A percentile compares a stretch with the other conserved stretches of the same genome.
Evolutionary conservation across 768 basidiomycete genomes (phyloP).

Genomic region (Hypsizygus marmoreus): DNA sequence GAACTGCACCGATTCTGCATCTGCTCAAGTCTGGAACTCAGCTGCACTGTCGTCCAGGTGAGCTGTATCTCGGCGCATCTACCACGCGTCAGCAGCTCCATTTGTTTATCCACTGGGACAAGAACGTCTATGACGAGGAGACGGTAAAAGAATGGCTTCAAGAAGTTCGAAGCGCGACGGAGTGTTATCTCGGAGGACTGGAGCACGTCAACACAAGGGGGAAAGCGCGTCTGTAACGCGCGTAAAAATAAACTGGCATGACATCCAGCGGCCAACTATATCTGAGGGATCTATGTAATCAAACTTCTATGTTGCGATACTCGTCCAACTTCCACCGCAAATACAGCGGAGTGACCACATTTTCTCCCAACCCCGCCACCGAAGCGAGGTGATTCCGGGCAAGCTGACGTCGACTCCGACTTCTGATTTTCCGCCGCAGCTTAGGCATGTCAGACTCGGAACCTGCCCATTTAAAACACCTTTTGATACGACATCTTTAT

Average conservation of each 20-base stretch:
- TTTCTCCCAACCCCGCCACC: conserved; percentile 67
- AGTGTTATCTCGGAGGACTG: conserved; percentile 28
- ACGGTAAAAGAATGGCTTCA: conserved; percentile 48
- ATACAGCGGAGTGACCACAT: conserved; percentile 63
- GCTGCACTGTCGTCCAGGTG: conserved; percentile 46
- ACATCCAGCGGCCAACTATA: too few species aligned
- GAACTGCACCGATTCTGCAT: conserved; percentile 14
- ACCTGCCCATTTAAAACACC: conserved; percentile 43
- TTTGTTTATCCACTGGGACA: conserved; percentile 40
- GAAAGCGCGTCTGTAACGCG: not conserved
- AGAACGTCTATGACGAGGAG: conserved; percentile 44
- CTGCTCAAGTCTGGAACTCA: conserved; percentile 17
- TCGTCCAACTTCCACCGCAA: conserved; percentile 69
- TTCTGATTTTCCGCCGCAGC: conserved; percentile 65
- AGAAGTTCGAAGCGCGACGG: conserved; percentile 40
- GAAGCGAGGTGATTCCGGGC: conserved; percentile 33
- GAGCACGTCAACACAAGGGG: not conserved
- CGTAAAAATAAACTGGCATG: too few species aligned
- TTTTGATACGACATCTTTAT: conserved; percentile 69
- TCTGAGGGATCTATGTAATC: too few species aligned
- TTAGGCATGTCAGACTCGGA: conserved; percentile 49
- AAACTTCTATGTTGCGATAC: not conserved
- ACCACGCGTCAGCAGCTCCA: conserved; percentile 33
- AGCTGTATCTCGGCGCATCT: conserved; percentile 49
- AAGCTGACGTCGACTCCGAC: conserved; percentile 31